A percentile compares a stretch with the other conserved stretches of the same genome.
These are phyloP conservation scores for Zea luxurians DNA, from an alignment of 176 grass and related monocot genomes.

Conservation along the genomic window DNA sequence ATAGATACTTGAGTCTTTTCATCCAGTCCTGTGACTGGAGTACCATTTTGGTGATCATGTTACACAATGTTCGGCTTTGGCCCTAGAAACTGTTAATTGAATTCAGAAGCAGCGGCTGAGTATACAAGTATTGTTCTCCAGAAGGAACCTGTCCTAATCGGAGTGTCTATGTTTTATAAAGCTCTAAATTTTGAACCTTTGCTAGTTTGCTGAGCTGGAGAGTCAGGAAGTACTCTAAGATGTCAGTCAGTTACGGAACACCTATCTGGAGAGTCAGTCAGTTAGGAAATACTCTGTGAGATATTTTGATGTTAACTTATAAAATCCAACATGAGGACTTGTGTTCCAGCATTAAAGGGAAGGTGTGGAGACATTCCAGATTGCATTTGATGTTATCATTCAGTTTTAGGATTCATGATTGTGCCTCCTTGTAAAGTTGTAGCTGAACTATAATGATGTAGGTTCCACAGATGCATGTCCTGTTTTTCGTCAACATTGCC, in stretches of 20 bases:
- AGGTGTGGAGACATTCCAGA: constrained; percentile 5
- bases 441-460: background rate
- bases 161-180: background rate
- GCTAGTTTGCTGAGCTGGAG: background rate
- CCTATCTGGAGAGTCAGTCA: background rate
- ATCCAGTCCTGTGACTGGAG: background rate
- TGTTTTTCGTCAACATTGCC: background rate
- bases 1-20: constrained; percentile 34
- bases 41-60: background rate
- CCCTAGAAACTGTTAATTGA: constrained; percentile 8
- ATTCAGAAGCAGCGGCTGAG: background rate
- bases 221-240: background rate
- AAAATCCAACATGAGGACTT: constrained; percentile 9
- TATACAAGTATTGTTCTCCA: constrained; percentile 16
- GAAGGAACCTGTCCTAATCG: background rate
- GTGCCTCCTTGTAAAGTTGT: background rate
- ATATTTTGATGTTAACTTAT: constrained; percentile 11
- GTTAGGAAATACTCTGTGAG: background rate
- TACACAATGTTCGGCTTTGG: background rate
- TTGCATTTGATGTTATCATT: constrained; percentile 10
- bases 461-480: background rate
- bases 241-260: background rate
- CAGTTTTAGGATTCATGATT: background rate
- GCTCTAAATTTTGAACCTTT: background rate
- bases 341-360: background rate